phyloP scores from a whole-genome alignment of 2,329 filamentous ascomycete genomes.

The Aureobasidium sp. region DNA sequence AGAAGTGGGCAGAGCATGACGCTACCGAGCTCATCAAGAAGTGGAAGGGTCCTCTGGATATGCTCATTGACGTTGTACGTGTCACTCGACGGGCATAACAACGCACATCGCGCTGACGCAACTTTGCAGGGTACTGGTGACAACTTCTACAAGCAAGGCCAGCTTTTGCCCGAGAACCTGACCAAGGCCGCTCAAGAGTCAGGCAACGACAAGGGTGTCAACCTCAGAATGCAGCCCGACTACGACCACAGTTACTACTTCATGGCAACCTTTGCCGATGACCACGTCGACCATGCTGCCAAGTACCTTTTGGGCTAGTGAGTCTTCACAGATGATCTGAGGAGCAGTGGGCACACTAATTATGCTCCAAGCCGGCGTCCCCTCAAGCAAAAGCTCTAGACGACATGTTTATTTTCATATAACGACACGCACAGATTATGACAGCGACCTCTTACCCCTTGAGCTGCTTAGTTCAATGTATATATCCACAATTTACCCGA shows the following conservation, averaged over 20 bases:
- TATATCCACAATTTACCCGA: background rate
- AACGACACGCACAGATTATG: background rate
- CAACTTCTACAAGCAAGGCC: slow-evolving; percentile 91
- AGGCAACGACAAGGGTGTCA: slow-evolving; percentile 61
- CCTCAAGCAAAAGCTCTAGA: background rate
- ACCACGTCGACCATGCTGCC: slow-evolving; percentile 86
- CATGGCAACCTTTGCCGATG: slow-evolving; percentile 80
- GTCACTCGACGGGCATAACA: background rate
- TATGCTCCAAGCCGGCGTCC: background rate
- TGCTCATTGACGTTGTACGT: slow-evolving; percentile 79
- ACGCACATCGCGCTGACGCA: background rate
- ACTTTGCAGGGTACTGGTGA: slow-evolving; percentile 68
- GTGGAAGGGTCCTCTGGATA: slow-evolving; percentile 64
- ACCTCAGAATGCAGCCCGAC: slow-evolving; percentile 74
- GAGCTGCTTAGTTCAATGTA: background rate
- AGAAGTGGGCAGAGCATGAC: slow-evolving; percentile 82
- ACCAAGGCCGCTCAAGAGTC: slow-evolving; percentile 67
- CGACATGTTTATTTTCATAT: background rate
- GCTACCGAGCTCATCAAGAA: slow-evolving; percentile 79
- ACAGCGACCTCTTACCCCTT: background rate
- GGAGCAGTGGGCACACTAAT: slow-evolving; percentile 5
- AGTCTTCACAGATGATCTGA: background rate
- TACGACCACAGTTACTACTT: slow-evolving; percentile 99
- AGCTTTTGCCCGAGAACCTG: slow-evolving; percentile 91
- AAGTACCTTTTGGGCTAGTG: slow-evolving; percentile 63